phyloP scores from a whole-genome alignment of 202 grass and related monocot species.

The Sporobolus alterniflorus region DNA sequence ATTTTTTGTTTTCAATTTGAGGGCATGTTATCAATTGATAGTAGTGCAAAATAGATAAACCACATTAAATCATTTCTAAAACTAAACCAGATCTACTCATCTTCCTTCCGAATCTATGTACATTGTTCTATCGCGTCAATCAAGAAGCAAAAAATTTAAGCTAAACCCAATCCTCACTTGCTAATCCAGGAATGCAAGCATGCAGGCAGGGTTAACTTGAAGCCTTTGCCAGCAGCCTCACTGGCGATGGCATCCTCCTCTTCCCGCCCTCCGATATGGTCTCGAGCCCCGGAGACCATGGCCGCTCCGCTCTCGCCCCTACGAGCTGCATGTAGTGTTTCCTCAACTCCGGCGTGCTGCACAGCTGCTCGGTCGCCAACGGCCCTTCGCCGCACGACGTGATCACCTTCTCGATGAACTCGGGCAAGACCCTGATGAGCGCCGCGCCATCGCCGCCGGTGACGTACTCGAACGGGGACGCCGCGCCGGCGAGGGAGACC shows the following conservation, averaged over 20 bases:
- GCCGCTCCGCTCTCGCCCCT: conserved; percentile 51
- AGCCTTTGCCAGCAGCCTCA: conserved; percentile 38
- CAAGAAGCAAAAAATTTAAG: neutral
- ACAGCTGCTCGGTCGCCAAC: conserved; percentile 38
- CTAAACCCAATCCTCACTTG: neutral
- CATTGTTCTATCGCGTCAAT: neutral
- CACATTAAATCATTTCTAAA: neutral
- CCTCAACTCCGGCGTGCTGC: conserved; percentile 91
- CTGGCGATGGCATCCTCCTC: conserved; percentile 40
- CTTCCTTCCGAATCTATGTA: conserved; percentile 21
- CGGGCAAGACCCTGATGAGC: conserved; percentile 75
- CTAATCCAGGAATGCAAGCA: neutral
- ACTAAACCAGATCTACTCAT: neutral
- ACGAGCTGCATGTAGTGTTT: conserved; percentile 94
- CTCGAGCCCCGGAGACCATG: conserved; percentile 90
- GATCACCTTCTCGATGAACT: conserved; percentile 82
- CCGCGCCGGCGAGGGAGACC: conserved; percentile 38
- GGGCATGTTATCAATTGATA: neutral
- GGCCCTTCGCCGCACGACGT: neutral
- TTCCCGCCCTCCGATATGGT: conserved; percentile 72
- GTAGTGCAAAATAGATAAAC: neutral
- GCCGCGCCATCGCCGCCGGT: conserved; percentile 64
- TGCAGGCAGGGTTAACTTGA: too few relatives aligned
- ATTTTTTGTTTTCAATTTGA: neutral
- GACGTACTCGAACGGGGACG: conserved; percentile 81